These are phyloP conservation scores for Colletotrichum gigasporum DNA, from an alignment of 2,329 filamentous ascomycete genomes.

Conservation along the genomic window DNA sequence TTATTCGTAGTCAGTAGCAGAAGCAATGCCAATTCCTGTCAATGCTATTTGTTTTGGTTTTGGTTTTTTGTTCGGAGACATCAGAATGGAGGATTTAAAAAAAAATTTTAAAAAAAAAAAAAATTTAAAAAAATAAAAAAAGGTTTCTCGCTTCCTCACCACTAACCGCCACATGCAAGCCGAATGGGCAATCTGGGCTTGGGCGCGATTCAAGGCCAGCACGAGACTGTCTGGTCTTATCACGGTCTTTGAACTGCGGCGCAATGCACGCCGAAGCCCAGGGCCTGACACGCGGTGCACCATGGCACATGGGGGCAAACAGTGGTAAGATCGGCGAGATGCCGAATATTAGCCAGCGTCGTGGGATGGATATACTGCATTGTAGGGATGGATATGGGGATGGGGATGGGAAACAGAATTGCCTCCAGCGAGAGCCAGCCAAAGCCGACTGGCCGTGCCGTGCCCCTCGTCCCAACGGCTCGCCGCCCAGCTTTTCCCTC, in stretches of 20 bases:
- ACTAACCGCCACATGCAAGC: neutral
- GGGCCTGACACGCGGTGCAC: neutral
- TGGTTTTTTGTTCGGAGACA: too few species aligned
- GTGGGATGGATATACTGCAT: too few species aligned
- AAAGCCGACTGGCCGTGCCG: slow-evolving; percentile 13
- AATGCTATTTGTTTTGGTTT: neutral
- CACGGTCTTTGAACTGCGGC: slow-evolving; percentile 13
- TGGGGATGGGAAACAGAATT: neutral
- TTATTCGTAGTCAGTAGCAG: too few species aligned
- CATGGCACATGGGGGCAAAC: neutral
- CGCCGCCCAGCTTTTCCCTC: slow-evolving; percentile 6
- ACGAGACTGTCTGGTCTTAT: neutral
- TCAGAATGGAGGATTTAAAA: too few species aligned
- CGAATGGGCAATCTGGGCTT: neutral
- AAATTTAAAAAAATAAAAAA: neutral
- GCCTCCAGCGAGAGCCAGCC: slow-evolving; percentile 23
- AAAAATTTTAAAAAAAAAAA: too few species aligned
- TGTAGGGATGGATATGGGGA: too few species aligned
- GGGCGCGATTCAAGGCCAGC: neutral
- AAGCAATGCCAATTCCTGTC: neutral
- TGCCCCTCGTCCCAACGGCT: neutral
- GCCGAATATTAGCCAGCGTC: slow-evolving; percentile 3
- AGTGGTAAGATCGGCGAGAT: slow-evolving; percentile 1
- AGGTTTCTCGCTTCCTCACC: neutral
- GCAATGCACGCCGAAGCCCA: slow-evolving; percentile 12